These are phyloP conservation scores for Zostera marina DNA, from an alignment of 116 monocot species.

Conservation along the genomic window DNA sequence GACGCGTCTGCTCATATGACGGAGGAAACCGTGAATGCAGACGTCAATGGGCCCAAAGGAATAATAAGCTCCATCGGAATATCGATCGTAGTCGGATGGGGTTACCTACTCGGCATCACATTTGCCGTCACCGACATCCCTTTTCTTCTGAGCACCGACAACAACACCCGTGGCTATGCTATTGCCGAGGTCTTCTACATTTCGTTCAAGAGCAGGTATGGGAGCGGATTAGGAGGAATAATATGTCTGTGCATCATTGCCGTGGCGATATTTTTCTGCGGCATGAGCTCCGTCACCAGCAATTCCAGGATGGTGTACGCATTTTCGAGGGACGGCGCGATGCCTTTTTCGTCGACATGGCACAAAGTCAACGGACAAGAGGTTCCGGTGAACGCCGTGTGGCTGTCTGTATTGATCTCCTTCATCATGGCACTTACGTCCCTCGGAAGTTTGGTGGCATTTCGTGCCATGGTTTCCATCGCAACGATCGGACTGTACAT, in stretches of 20 bases:
- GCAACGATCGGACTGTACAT: slow-evolving; percentile 66
- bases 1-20: slow-evolving; percentile 84
- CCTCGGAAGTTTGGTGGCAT: slow-evolving; percentile 48
- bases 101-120: slow-evolving; percentile 66
- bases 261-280: slow-evolving; percentile 86
- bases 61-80: slow-evolving; percentile 74
- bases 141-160: slow-evolving; percentile 13
- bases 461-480: slow-evolving; percentile 67
- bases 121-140: slow-evolving; percentile 56
- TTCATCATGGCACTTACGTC: slow-evolving; percentile 52
- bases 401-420: slow-evolving; percentile 53
- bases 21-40: slow-evolving; percentile 82
- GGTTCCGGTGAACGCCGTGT: slow-evolving; percentile 69
- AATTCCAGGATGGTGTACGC: slow-evolving; percentile 88
- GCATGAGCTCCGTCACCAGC: slow-evolving; percentile 73
- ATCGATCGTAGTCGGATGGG: slow-evolving; percentile 69
- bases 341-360: slow-evolving; percentile 72
- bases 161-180: slow-evolving; percentile 54
- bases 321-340: slow-evolving; percentile 52
- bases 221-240: slow-evolving; percentile 47
- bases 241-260: slow-evolving; percentile 56
- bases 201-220: slow-evolving; percentile 64
- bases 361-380: slow-evolving; percentile 42
- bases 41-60: slow-evolving; percentile 66
- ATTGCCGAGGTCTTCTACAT: slow-evolving; percentile 65